phyloP scores from a whole-genome alignment of 2,329 filamentous ascomycete species.

The Lanzia echinophila region DNA sequence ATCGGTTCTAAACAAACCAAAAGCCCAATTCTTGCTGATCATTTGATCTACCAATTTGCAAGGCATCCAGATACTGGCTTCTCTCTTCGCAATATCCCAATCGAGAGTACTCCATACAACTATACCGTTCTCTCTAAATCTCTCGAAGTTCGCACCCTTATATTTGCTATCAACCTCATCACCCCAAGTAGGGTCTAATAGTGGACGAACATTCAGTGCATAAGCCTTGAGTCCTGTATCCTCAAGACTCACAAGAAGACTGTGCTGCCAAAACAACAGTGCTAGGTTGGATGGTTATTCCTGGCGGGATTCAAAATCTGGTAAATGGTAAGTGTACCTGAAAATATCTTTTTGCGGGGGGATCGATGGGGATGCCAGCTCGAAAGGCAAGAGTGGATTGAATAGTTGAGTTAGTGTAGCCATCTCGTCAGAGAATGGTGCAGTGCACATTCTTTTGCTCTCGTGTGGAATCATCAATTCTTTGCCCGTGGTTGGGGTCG shows the following conservation, averaged over 20 bases:
- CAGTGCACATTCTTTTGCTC: conserved; percentile 8
- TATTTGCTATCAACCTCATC: neutral
- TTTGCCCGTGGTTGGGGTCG: neutral
- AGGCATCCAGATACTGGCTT: neutral
- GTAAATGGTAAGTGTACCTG: neutral
- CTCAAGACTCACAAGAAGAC: neutral
- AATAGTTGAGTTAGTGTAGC: conserved; percentile 11
- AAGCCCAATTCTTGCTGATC: neutral
- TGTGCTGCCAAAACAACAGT: neutral
- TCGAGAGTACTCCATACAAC: neutral
- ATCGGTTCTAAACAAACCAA: conserved; percentile 1
- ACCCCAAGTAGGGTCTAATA: conserved; percentile 2
- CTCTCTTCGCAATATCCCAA: neutral
- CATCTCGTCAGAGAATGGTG: conserved; percentile 12
- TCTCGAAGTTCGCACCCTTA: neutral
- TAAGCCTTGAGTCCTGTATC: neutral
- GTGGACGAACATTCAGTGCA: neutral
- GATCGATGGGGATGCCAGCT: neutral
- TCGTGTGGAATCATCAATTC: neutral
- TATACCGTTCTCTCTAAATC: neutral
- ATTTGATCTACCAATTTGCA: neutral
- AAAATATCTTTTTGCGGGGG: neutral
- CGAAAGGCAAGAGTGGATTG: conserved; percentile 11
- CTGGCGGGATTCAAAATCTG: neutral
- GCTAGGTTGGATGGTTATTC: neutral